phyloP scores from a whole-genome alignment of 1,284 basidiomycete genomes.

The Taiwanofungus camphoratus region DNA sequence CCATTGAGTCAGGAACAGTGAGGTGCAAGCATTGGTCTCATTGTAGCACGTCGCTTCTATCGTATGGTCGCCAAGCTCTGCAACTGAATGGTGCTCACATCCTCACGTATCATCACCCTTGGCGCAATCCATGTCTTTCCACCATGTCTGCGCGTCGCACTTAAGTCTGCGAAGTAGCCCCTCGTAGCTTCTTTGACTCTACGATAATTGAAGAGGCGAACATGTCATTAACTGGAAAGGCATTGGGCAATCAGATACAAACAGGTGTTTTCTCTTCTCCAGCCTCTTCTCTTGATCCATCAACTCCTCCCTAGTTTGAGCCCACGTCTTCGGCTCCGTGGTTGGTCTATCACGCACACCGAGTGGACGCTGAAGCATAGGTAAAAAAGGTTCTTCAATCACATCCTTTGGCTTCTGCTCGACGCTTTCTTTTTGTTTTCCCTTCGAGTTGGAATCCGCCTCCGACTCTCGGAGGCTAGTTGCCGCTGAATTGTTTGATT shows the following conservation, averaged over 20 bases:
- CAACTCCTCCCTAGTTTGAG: slow-evolving; percentile 65
- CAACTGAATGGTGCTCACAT: slow-evolving; percentile 49
- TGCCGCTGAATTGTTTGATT: no score
- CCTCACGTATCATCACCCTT: slow-evolving; percentile 80
- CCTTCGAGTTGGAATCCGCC: no score
- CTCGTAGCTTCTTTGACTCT: slow-evolving; percentile 84
- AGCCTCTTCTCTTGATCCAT: slow-evolving; percentile 69
- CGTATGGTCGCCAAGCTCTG: background rate
- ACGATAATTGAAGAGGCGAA: background rate
- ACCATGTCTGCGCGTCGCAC: slow-evolving; percentile 75
- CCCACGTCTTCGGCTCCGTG: slow-evolving; percentile 51
- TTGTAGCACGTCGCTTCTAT: background rate
- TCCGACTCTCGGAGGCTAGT: slow-evolving; percentile 2
- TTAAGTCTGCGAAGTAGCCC: slow-evolving; percentile 90
- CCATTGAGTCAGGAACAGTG: background rate
- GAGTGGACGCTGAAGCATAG: slow-evolving; percentile 65
- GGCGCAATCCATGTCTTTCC: slow-evolving; percentile 97
- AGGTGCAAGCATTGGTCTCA: no score
- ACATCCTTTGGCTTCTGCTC: slow-evolving; percentile 1
- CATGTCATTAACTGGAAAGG: background rate
- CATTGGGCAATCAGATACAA: slow-evolving; percentile 22
- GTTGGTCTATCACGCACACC: slow-evolving; percentile 64
- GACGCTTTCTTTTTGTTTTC: slow-evolving; percentile 9
- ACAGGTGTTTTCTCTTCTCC: slow-evolving; percentile 77
- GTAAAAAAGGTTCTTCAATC: slow-evolving; percentile 31